Evolutionary conservation across 1,284 basidiomycete species (phyloP).

Genomic region (Ceratobasidium sp.): DNA sequence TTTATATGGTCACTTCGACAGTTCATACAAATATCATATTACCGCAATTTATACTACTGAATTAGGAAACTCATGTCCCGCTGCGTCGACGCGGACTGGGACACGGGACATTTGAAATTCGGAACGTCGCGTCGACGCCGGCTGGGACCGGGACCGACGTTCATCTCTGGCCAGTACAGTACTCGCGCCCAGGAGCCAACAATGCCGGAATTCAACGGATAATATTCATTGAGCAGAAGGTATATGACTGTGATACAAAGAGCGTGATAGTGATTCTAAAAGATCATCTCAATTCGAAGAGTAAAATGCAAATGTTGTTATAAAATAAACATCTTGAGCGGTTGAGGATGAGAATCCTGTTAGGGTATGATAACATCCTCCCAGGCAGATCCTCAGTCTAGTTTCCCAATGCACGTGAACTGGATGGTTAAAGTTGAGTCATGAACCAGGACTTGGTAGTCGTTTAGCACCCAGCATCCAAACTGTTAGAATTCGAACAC

Average conservation of each 20-base stretch:
- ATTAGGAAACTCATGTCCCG: too few relatives aligned
- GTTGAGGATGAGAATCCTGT: background rate
- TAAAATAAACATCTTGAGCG: background rate
- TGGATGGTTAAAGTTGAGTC: background rate
- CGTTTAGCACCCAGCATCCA: slow-evolving; percentile 19
- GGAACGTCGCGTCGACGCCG: too few relatives aligned
- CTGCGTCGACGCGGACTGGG: too few relatives aligned
- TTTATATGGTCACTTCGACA: too few relatives aligned
- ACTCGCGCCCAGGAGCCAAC: too few relatives aligned
- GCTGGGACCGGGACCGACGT: too few relatives aligned
- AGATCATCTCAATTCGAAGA: background rate
- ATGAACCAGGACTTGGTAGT: slow-evolving; percentile 37
- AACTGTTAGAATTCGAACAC: background rate
- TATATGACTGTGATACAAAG: background rate
- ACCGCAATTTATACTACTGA: too few relatives aligned
- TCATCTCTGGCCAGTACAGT: too few relatives aligned
- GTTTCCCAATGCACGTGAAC: background rate
- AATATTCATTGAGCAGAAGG: background rate
- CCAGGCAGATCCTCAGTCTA: background rate
- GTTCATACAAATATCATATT: too few relatives aligned
- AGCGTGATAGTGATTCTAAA: background rate
- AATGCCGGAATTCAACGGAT: too few relatives aligned
- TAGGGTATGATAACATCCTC: background rate
- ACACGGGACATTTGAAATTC: too few relatives aligned
- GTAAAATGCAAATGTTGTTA: background rate